phyloP scores from a whole-genome alignment of 768 basidiomycete genomes.

The Hericium rajendrae region DNA sequence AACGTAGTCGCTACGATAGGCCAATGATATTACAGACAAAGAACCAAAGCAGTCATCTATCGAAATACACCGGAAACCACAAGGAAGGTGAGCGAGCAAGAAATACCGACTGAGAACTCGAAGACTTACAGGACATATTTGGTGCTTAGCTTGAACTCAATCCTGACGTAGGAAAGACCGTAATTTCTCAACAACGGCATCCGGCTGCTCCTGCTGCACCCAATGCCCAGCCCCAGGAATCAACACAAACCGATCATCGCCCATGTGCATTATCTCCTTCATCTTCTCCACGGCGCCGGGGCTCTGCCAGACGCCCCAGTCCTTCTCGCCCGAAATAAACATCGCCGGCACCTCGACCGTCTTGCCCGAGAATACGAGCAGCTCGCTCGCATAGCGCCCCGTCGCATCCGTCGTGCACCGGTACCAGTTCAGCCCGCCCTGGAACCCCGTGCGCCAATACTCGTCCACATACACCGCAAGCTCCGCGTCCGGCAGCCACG shows the following conservation, averaged over 20 bases:
- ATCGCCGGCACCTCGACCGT: constrained; percentile 42
- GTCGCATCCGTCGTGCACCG: constrained; percentile 28
- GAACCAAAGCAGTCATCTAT: no score
- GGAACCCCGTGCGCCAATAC: constrained; percentile 47
- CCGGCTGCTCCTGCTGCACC: constrained; percentile 50
- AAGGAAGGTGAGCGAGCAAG: no score
- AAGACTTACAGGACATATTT: no score
- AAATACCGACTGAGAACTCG: no score
- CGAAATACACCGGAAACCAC: no score
- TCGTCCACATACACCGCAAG: constrained; percentile 39
- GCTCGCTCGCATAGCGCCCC: constrained; percentile 26
- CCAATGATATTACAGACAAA: no score
- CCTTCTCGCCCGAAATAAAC: constrained; percentile 45
- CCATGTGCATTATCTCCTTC: constrained; percentile 23
- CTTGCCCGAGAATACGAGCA: constrained; percentile 35
- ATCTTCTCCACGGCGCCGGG: constrained; percentile 41
- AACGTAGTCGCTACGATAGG: no score
- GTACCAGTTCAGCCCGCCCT: constrained; percentile 55
- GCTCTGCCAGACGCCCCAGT: constrained; percentile 53
- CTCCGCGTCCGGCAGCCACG: constrained; percentile 42
- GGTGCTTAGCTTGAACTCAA: no score
- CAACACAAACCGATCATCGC: constrained; percentile 37
- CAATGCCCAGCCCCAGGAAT: constrained; percentile 53
- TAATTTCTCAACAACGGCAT: constrained; percentile 27
- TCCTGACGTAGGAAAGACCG: not conserved